These are phyloP conservation scores for Przewalskia tangutica DNA, from an alignment of 257 asterid species.

Conservation along the genomic window DNA sequence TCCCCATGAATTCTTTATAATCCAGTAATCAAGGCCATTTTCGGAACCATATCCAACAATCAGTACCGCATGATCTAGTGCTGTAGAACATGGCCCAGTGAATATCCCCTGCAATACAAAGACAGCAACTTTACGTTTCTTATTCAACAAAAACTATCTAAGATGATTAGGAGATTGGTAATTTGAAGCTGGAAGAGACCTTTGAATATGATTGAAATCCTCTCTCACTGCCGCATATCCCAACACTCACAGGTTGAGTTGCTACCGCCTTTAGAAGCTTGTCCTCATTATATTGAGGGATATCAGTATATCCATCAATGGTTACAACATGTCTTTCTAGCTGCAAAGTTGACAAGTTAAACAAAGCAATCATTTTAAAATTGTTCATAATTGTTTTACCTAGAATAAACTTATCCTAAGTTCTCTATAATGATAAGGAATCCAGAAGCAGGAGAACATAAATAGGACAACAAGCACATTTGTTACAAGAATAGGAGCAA, in stretches of 20 bases:
- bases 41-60: constrained; percentile 79
- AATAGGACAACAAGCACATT: background rate
- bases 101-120: constrained; percentile 65
- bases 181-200: constrained; percentile 28
- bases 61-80: constrained; percentile 79
- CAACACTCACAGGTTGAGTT: constrained; percentile 87
- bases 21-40: constrained; percentile 81
- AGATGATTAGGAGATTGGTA: background rate
- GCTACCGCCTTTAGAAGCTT: constrained; percentile 69
- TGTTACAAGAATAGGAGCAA: background rate
- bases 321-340: constrained; percentile 61
- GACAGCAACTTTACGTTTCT: background rate
- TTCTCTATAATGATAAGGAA: background rate
- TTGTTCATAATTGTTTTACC: background rate
- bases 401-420: background rate
- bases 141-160: background rate
- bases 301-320: constrained; percentile 66
- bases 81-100: constrained; percentile 79
- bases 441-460: background rate
- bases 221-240: constrained; percentile 76
- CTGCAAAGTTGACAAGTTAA: constrained; percentile 29
- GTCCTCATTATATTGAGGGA: constrained; percentile 50
- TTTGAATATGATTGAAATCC: constrained; percentile 68
- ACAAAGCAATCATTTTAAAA: background rate
- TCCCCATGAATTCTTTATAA: constrained; percentile 93